Evolutionary conservation across 345 rosid genomes (phyloP).

Genomic region (Eucalyptus guilfoylei): DNA sequence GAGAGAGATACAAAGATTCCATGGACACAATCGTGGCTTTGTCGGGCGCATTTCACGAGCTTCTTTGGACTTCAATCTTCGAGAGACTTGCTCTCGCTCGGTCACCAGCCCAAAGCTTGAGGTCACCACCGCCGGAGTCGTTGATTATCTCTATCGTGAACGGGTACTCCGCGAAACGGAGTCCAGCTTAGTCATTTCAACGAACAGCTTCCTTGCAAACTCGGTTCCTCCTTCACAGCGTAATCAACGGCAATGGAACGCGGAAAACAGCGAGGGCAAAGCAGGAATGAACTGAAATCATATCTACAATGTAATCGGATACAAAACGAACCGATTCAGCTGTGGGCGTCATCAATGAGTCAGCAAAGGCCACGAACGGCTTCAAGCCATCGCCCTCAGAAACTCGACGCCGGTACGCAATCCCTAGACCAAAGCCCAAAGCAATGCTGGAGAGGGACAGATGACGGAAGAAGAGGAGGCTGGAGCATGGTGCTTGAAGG

Average conservation of each 20-base stretch:
- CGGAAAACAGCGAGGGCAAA: too few relatives aligned
- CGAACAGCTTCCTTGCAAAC: background rate
- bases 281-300: background rate
- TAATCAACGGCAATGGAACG: accelerated
- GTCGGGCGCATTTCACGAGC: accelerated
- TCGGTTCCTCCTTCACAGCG: background rate
- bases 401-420: too few relatives aligned
- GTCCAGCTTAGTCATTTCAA: background rate
- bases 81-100: background rate
- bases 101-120: background rate
- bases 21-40: background rate
- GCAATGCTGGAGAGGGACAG: too few relatives aligned
- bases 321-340: too few relatives aligned
- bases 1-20: background rate
- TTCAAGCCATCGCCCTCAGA: too few relatives aligned
- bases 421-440: too few relatives aligned
- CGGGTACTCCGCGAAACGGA: background rate
- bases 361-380: too few relatives aligned
- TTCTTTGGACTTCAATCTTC: background rate
- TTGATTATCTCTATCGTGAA: too few relatives aligned
- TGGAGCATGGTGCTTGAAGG: too few relatives aligned
- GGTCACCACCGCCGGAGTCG: background rate
- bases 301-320: accelerated
- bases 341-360: too few relatives aligned
- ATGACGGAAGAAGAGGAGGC: too few relatives aligned